Conservation (phyloP, 768 basidiomycete species). For the Tulasnella sp. region DNA sequence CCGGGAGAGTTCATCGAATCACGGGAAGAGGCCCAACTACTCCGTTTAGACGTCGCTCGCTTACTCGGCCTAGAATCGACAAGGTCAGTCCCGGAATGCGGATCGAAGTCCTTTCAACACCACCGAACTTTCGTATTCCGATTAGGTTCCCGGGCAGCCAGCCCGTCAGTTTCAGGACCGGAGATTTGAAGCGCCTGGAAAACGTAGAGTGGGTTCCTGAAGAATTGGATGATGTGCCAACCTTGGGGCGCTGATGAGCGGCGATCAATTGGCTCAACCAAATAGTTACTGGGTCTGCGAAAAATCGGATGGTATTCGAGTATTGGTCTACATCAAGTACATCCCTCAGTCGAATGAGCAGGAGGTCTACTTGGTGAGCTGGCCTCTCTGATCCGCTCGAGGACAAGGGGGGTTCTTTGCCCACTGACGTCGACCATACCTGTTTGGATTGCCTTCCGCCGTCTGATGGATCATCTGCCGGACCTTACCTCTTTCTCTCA, state of each 20-base stretch:
- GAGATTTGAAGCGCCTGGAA: constrained; percentile 67
- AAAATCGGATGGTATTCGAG: constrained; percentile 92
- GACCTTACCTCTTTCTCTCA: constrained; percentile 27
- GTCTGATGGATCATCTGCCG: too few relatives aligned
- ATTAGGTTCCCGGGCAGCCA: constrained; percentile 89
- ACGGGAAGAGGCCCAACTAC: constrained; percentile 21
- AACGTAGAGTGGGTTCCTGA: constrained; percentile 55
- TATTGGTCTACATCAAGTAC: constrained; percentile 69
- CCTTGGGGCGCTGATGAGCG: background rate
- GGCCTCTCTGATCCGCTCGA: background rate
- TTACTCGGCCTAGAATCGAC: constrained; percentile 56
- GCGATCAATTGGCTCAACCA: too few relatives aligned
- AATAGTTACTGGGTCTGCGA: constrained; percentile 97
- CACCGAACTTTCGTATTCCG: background rate
- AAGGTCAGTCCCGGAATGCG: constrained; percentile 34
- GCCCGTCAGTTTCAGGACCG: constrained; percentile 75
- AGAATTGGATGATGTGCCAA: background rate
- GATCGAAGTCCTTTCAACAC: background rate
- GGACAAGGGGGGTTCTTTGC: background rate
- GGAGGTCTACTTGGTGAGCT: constrained; percentile 66
- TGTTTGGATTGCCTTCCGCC: background rate
- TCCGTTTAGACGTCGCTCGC: constrained; percentile 48
- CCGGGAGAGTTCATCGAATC: constrained; percentile 7
- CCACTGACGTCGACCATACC: background rate
- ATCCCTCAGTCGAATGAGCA: constrained; percentile 34